Evolutionary conservation across 2,329 filamentous ascomycete genomes (phyloP), one percentile per base, ranked within the genome.

Genomic region (Aureobasidium mangrovei): DNA sequence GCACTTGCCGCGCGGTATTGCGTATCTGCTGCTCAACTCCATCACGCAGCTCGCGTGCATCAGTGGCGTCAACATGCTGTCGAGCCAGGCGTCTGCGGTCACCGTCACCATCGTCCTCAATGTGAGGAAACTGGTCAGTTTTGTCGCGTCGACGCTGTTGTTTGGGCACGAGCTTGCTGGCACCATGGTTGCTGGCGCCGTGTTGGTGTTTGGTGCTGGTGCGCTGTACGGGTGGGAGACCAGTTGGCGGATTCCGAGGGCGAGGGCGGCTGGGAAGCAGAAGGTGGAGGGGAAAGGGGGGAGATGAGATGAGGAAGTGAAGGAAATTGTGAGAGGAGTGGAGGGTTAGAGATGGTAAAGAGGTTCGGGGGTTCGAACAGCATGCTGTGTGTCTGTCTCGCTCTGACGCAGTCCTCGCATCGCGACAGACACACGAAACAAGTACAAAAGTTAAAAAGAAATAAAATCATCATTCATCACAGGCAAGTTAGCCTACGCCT

Each of bases 61-160:
- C 59, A 86, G 91, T 3, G 93, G 93, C 1, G 93, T 98, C 55
- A 97, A 97, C 62, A 79, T 95, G n/a, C 77, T 98, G 4, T 91
- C 88, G 1, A 88, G 91, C 0, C 85, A 85, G 53, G 88, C 88
- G 3, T 91, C 91, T 3, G 94, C 93, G 0, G 78, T 98, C 54
- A 97, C 93, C 0, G 93, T 98, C 27, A 96, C 91, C 1, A 95
- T 98, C 62, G 90, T 97, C 45, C 77, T 98, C 57, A 98, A 97
- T 67, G 87, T 98, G 57, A 81, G 93, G 62, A 98, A 98, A 71
- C 76, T 98, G 24, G 85, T 95, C 54, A 96, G 91, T 63, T 79
- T 97, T 57, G 74, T 97, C 58, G 69, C 97, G 56, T 96, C 91
- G 62, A 94, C 97, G 56, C 91, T 90, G 80, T 70, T 98, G 1